phyloP scores from a whole-genome alignment of 805 yeast species.

The Candida qinlingensis region DNA sequence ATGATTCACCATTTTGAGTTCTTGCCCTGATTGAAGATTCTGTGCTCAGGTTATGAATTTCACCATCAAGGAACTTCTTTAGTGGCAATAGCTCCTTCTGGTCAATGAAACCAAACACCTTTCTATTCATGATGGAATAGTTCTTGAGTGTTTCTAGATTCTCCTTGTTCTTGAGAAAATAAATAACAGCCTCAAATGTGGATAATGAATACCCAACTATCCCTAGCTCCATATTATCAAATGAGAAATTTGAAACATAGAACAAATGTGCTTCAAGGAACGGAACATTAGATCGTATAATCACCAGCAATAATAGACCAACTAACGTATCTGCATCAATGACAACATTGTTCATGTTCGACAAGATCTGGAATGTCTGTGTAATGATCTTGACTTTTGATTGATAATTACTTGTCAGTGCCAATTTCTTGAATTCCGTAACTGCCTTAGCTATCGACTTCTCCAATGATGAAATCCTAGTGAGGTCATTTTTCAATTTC shows the following conservation, averaged over 20 bases:
- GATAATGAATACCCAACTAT: conserved; percentile 71
- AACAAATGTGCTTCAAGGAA: conserved; percentile 58
- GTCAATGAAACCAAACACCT: conserved; percentile 50
- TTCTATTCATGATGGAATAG: conserved; percentile 42
- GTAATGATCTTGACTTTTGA: conserved; percentile 45
- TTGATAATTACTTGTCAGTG: conserved; percentile 40
- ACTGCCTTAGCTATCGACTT: conserved; percentile 47
- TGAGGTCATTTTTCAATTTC: conserved; percentile 24
- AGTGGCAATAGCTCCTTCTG: conserved; percentile 23
- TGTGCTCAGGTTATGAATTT: conserved; percentile 11
- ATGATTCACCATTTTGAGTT: conserved; percentile 62
- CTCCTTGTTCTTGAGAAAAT: conserved; percentile 43
- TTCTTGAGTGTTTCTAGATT: conserved; percentile 33
- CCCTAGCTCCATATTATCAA: conserved; percentile 47
- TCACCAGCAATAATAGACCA: conserved; percentile 65
- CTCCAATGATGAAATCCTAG: conserved; percentile 30
- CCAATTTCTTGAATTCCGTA: conserved; percentile 42
- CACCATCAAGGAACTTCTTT: conserved; percentile 26
- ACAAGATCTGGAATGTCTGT: conserved; percentile 46
- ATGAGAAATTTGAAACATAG: conserved; percentile 59
- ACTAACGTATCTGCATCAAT: conserved; percentile 81
- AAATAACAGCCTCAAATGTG: conserved; percentile 77
- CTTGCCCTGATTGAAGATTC: conserved; percentile 32
- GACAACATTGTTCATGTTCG: conserved; percentile 30
- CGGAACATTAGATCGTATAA: conserved; percentile 54